Evolutionary conservation across 1,284 basidiomycete species (phyloP), one percentile per base, ranked within the genome.

Genomic region (Microbotryum saponariae): DNA sequence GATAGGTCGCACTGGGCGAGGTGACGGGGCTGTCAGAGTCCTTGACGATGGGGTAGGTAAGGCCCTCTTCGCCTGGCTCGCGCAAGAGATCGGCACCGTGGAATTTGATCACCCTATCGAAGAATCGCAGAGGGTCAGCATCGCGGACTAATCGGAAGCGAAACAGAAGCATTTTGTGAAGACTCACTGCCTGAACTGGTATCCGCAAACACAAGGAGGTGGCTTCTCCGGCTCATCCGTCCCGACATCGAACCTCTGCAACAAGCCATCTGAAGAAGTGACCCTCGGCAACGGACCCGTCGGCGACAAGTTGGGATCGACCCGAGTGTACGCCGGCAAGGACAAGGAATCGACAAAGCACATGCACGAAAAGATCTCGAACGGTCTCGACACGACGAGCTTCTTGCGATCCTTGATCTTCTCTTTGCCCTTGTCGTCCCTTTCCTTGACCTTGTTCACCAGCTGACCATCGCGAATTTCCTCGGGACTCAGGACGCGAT

Each of bases 261-360:
- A 42, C 37, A 42, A 42, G 14, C 37, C 37, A 42, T 42, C 37
- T 18, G 37, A 42, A 42, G 37, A 42, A 16, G 37, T 18, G 37
- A 42, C 37, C 14, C 37, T 42, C 37, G 12, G 16, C 37, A 42
- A 42, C 37, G 37, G 14, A 42, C 37, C 37, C 37, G 37, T 42
- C 16, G 58, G 66, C 21, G 53, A 51, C 8, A 64, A 59, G 23
- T 63, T 63, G 9, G 65, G 67, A 46, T 69, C 67, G 45, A 60
- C 27, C 14, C 66, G 23, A 2, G 65, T 55, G 47, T 69, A 69
- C 21, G 61, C 62, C n/a, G 67, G 67, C 25, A 69, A 57, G 2
- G 67, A 61, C 46, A 69, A 61, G 3, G 62, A 64, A 45, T 69
- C 67, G 54, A 69, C 56, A 58, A 69, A 69, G 57, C 67, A 69